phyloP scores from a whole-genome alignment of 139 green algal genomes.

The Axilococcus clingmanii region DNA sequence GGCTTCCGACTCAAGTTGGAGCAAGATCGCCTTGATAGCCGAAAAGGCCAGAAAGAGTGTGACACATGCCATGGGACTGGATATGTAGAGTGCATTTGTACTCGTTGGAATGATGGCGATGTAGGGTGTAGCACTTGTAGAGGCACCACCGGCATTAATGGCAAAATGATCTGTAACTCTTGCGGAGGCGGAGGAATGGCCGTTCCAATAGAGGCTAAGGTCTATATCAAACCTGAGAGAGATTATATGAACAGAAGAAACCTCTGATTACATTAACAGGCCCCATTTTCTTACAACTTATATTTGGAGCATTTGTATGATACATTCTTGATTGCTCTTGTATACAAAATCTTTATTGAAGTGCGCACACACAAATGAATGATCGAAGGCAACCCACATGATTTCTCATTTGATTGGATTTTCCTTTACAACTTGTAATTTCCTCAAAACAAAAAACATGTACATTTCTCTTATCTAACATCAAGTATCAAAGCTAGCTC shows the following conservation, averaged over 20 bases:
- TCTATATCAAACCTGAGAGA: slow-evolving; percentile 16
- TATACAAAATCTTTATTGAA: too few species aligned
- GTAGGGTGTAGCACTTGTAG: slow-evolving; percentile 16
- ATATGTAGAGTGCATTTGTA: slow-evolving; percentile 20
- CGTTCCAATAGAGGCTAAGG: slow-evolving; percentile 15
- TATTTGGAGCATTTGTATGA: too few species aligned
- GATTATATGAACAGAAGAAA: slow-evolving; percentile 8
- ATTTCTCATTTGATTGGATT: too few species aligned
- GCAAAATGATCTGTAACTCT: slow-evolving; percentile 14
- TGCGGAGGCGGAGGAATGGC: slow-evolving; percentile 24
- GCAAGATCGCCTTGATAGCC: background rate
- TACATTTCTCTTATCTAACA: too few species aligned
- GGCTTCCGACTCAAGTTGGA: slow-evolving; percentile 2
- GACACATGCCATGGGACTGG: slow-evolving; percentile 17
- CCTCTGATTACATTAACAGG: background rate
- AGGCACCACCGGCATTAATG: slow-evolving; percentile 1
- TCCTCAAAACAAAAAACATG: too few species aligned
- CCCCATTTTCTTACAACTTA: background rate
- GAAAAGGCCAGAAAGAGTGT: slow-evolving; percentile 10
- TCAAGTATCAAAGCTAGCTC: too few species aligned
- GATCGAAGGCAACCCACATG: too few species aligned
- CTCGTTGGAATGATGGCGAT: slow-evolving; percentile 20
- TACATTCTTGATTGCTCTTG: too few species aligned
- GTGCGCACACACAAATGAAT: too few species aligned
- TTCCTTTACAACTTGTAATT: too few species aligned